These are phyloP conservation scores for Alternaria infectoria DNA, from an alignment of 2,329 filamentous ascomycete genomes.

Conservation along the genomic window DNA sequence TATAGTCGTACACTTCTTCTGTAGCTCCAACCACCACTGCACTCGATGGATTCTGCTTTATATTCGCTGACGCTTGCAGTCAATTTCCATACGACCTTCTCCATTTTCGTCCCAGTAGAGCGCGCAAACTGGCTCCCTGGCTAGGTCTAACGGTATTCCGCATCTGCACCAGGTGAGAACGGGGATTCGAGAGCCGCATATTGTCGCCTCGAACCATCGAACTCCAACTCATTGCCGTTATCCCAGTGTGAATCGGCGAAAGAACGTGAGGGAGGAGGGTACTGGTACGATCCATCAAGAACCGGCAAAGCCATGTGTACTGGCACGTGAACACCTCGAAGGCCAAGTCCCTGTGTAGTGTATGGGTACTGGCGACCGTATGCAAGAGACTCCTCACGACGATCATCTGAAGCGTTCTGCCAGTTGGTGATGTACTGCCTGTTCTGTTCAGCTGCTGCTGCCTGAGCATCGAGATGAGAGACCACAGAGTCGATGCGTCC, in stretches of 20 bases:
- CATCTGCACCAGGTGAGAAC: neutral
- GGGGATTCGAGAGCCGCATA: neutral
- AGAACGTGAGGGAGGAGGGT: neutral
- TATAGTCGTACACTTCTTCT: neutral
- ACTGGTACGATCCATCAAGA: neutral
- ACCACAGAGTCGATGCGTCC: conserved; percentile 31
- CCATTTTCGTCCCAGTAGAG: neutral
- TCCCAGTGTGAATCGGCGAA: neutral
- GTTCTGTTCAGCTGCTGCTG: conserved; percentile 17
- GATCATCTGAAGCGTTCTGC: neutral
- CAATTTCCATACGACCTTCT: neutral
- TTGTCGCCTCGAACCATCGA: neutral
- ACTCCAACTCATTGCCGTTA: neutral
- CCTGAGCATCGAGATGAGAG: conserved; percentile 29
- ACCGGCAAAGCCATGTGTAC: neutral
- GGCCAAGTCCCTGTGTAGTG: neutral
- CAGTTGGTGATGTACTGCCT: conserved; percentile 8
- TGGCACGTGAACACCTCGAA: neutral
- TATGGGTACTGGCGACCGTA: neutral
- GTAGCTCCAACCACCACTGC: neutral
- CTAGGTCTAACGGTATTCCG: neutral
- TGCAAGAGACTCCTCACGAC: neutral
- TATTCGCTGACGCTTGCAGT: neutral
- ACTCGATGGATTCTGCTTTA: neutral
- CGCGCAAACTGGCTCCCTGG: neutral